Conservation (phyloP, 345 rosid species). For the Syzygium oleosum region DNA sequence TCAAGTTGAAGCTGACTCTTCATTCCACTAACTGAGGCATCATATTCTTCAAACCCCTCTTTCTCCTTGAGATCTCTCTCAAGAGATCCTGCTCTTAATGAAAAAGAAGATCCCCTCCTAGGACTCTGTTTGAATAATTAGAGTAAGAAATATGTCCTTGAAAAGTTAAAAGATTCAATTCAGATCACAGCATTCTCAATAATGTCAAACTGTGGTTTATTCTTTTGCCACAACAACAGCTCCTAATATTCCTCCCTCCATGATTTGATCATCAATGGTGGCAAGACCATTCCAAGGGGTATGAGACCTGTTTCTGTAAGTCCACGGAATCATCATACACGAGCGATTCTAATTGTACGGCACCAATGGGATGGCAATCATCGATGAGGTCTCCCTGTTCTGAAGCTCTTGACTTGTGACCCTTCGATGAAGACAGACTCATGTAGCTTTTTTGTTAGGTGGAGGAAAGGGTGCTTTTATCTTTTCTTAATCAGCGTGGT, state of each 20-base stretch:
- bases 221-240: conserved; percentile 3
- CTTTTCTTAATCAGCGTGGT: conserved; percentile 1
- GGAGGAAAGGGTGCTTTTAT: background rate
- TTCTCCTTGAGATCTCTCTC: background rate
- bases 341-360: conserved; percentile 14
- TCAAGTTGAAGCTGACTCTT: conserved; percentile 34
- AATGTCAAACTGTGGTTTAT: background rate
- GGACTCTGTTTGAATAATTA: background rate
- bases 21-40: conserved; percentile 36
- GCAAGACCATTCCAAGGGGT: background rate
- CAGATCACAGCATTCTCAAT: background rate
- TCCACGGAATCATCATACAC: background rate
- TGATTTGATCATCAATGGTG: conserved; percentile 2
- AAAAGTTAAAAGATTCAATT: background rate
- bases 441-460: background rate
- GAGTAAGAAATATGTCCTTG: background rate
- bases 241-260: background rate
- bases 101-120: background rate
- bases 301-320: background rate
- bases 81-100: background rate
- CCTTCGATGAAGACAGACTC: conserved; percentile 9
- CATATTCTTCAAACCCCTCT: conserved; percentile 10
- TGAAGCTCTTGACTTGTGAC: conserved; percentile 11
- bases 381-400: background rate
- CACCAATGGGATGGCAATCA: background rate